These are phyloP conservation scores for Metschnikowia henanensis DNA, from an alignment of 805 yeast genomes.

Conservation along the genomic window DNA sequence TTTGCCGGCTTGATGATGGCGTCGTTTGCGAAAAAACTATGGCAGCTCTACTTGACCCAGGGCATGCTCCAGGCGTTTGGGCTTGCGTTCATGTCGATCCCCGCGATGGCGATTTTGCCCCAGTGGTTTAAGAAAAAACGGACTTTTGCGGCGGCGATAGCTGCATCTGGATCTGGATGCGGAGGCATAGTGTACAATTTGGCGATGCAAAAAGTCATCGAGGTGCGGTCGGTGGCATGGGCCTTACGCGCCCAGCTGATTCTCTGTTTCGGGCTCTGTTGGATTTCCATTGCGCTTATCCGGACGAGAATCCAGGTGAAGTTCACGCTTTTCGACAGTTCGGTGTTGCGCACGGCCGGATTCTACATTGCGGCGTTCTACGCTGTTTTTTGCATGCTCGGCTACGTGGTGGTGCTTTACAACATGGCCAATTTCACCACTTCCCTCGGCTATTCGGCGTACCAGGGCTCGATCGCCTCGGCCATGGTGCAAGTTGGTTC, in stretches of 20 bases:
- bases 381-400: constrained; percentile 51
- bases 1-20: constrained; percentile 60
- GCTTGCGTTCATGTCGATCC: constrained; percentile 55
- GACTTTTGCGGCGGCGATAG: constrained; percentile 52
- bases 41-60: constrained; percentile 71
- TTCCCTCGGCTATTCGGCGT: constrained; percentile 54
- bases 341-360: constrained; percentile 39
- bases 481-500: constrained; percentile 63
- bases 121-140: constrained; percentile 70
- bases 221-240: constrained; percentile 43
- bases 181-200: constrained; percentile 55
- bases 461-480: constrained; percentile 57
- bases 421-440: constrained; percentile 59
- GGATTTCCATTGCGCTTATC: constrained; percentile 16
- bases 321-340: constrained; percentile 39
- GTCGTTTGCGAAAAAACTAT: constrained; percentile 53
- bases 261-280: constrained; percentile 15
- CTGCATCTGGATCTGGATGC: constrained; percentile 48
- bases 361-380: constrained; percentile 43
- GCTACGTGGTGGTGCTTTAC: constrained; percentile 60
- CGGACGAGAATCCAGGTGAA: constrained; percentile 22
- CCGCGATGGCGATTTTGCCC: constrained; percentile 60
- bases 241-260: constrained; percentile 46
- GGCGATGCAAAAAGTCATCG: constrained; percentile 39
- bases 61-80: constrained; percentile 63